Evolutionary conservation across 306 rosid species (phyloP).

Genomic region (Cicer cuneatum): DNA sequence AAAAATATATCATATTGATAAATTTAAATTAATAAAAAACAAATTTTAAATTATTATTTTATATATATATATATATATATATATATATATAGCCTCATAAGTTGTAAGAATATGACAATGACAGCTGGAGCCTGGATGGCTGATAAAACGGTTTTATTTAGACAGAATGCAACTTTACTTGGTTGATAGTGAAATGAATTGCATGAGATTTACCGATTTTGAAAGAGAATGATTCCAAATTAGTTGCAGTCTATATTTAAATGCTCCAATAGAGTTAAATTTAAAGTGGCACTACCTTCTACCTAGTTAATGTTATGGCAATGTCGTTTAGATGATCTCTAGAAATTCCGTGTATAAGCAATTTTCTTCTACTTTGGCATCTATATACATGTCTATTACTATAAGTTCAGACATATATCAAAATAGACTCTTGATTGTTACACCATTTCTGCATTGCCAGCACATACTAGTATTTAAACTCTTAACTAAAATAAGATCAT

Average conservation of each 20-base stretch:
- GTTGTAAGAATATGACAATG: too few relatives aligned
- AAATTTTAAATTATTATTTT: too few relatives aligned
- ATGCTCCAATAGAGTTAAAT: neutral
- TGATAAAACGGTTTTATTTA: neutral
- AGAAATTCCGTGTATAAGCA: slow-evolving; percentile 5
- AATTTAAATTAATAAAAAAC: too few relatives aligned
- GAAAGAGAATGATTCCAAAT: slow-evolving; percentile 36
- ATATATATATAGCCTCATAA: too few relatives aligned
- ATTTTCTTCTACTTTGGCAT: slow-evolving; percentile 21
- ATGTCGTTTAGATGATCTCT: slow-evolving; percentile 39
- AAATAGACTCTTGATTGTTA: neutral
- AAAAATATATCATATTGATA: too few relatives aligned
- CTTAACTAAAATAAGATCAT: too few relatives aligned
- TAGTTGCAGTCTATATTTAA: neutral
- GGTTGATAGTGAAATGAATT: slow-evolving; percentile 43
- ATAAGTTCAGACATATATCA: neutral
- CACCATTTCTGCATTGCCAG: neutral
- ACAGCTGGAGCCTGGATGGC: neutral
- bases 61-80: too few relatives aligned
- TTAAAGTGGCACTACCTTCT: neutral
- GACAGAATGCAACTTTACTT: slow-evolving; percentile 8
- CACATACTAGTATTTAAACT: too few relatives aligned
- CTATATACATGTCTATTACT: neutral
- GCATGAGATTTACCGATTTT: slow-evolving; percentile 41
- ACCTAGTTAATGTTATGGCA: slow-evolving; percentile 8